Base-by-base conservation (phyloP, 805 yeast genomes). In the Schwanniomyces sp. region DNA sequence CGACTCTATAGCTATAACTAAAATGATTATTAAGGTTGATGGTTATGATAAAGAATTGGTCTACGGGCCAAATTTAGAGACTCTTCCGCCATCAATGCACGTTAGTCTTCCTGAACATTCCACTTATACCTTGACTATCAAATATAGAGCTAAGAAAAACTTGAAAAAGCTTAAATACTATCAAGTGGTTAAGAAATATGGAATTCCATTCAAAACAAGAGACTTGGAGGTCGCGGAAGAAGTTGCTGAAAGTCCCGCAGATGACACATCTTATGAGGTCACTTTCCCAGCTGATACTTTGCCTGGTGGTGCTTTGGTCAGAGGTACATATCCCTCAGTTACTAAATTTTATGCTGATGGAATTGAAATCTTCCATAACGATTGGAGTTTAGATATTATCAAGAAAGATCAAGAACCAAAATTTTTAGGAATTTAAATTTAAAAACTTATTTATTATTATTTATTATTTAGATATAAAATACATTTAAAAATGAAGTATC, bases 231-330 rank as follows among this genome's bases (percentile, higher is more conserved):
- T 67, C 40, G 45, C 53, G 8, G 61, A 59, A 2, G 53, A 50
- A 17, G 62, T 57, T 9, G 48, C 48, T 2, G 53, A 54, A 12
- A 62, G 56, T 42, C 29, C 36, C 4, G 54, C 52, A 17, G 64
- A 56, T 3, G 53, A 43, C 3, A 55, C 59, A 2, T 26, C 27
- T 16, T 61, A 65, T 45, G 46, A 44, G 11, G 54, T 58, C 4
- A 52, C 54, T 4, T 59, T 67, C 37, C 60, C 59, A 2, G 59
- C 62, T 1, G 70, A 64, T n/a, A 50, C 54, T 7, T 39, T 67
- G 10, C 70, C 72, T 1, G 66, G 68, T 11, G 72, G 72, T 1
- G 41, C 51, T 7, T 51, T 67, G 14, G 43, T 62, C 14, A 55
- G 72, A 49, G 70, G 69, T 1, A 53, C 49, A 1, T 62, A 61